Evolutionary conservation across 169 alveolate genomes (phyloP).

Genomic region (Plasmodium adleri): DNA sequence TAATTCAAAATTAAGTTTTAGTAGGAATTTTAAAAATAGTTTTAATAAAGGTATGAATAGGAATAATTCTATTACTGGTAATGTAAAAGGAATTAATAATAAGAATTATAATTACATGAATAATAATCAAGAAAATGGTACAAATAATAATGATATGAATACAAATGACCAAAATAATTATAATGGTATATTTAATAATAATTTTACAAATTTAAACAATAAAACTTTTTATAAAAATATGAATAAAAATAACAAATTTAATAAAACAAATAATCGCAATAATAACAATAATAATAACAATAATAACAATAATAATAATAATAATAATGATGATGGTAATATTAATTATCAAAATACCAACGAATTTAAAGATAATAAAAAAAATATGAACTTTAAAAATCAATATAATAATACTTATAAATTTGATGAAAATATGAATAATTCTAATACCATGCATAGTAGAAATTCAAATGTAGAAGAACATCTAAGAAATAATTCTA

Average conservation of each 20-base stretch:
- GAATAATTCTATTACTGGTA: background rate
- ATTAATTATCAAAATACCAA: conserved; percentile 17
- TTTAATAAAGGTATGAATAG: conserved; percentile 11
- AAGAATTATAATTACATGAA: background rate
- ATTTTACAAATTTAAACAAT: conserved; percentile 26
- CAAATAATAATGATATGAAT: background rate
- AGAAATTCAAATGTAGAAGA: conserved; percentile 38
- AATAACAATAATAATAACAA: conserved; percentile 9
- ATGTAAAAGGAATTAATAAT: conserved; percentile 27
- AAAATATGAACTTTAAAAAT: conserved; percentile 31
- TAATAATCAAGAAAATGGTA: conserved; percentile 7
- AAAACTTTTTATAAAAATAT: conserved; percentile 35
- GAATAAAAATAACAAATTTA: conserved; percentile 28
- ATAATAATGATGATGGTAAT: conserved; percentile 17
- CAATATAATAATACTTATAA: conserved; percentile 41
- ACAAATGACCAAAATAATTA: conserved; percentile 10
- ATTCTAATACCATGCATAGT: background rate
- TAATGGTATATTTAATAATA: conserved; percentile 23
- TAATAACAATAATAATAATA: conserved; percentile 6
- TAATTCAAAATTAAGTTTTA: conserved; percentile 16
- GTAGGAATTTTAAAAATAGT: conserved; percentile 25
- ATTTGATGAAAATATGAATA: conserved; percentile 27
- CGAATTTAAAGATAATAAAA: conserved; percentile 24
- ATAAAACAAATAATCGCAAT: conserved; percentile 23
- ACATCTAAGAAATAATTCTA: conserved; percentile 9